phyloP scores from a whole-genome alignment of 805 yeast genomes.

The Candida ovalis region DNA sequence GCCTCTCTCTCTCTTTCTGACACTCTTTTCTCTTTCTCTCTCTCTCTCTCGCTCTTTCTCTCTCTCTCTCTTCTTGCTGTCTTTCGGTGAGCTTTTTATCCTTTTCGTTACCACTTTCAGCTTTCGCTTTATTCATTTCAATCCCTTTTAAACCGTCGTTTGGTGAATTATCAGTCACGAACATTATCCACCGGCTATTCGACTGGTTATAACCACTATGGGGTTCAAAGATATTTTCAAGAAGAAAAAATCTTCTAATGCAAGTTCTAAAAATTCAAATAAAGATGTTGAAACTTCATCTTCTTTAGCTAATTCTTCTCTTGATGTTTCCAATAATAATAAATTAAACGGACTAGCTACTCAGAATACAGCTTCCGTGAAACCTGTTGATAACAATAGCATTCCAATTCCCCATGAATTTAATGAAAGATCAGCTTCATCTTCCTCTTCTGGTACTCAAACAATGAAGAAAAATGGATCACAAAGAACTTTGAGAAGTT shows the following conservation, averaged over 20 bases:
- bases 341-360: not conserved
- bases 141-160: no score
- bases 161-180: no score
- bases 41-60: no score
- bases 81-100: no score
- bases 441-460: not conserved
- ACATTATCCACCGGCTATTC: not conserved
- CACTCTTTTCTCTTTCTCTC: no score
- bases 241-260: slow-evolving; percentile 4
- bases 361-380: not conserved
- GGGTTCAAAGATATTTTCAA: slow-evolving; percentile 14
- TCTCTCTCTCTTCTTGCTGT: no score
- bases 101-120: no score
- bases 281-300: not conserved
- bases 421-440: not conserved
- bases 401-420: not conserved
- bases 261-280: not conserved
- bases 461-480: not conserved
- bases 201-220: slow-evolving; percentile 7
- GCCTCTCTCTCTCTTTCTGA: no score
- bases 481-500: not conserved
- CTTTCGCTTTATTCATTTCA: no score
- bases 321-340: not conserved
- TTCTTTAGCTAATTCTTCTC: not conserved
- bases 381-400: not conserved